A percentile compares a stretch with the other conserved stretches of the same genome.
Conservation (phyloP, 306 rosid genomes). For the Glycyrrhiza uralensis region DNA sequence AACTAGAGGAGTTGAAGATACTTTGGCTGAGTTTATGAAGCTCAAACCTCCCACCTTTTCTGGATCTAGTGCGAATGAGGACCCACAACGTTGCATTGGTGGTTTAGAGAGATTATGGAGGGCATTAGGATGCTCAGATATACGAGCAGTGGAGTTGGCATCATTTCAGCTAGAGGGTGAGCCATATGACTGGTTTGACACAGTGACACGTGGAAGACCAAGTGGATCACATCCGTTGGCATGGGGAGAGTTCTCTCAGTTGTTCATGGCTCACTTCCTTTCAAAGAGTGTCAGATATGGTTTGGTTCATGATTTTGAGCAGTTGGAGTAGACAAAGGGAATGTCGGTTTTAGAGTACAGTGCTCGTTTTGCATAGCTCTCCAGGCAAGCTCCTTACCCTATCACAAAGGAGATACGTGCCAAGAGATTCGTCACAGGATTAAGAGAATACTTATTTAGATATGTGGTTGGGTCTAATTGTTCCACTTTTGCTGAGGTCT, state of each 20-base stretch:
- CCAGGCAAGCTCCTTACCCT: too few relatives aligned
- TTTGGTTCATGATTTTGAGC: background rate
- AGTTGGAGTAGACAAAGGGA: background rate
- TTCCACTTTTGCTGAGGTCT: background rate
- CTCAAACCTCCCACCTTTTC: background rate
- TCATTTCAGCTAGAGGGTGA: background rate
- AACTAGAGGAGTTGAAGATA: too few relatives aligned
- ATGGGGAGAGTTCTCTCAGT: background rate
- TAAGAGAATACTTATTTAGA: background rate
- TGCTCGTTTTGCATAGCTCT: too few relatives aligned
- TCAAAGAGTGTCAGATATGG: background rate
- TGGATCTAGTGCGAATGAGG: background rate
- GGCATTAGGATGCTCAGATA: background rate
- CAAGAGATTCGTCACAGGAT: too few relatives aligned
- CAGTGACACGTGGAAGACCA: background rate
- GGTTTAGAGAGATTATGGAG: background rate
- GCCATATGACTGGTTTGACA: background rate
- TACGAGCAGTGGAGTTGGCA: background rate
- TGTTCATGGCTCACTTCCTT: background rate
- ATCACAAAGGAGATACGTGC: too few relatives aligned
- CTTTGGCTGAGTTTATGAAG: background rate
- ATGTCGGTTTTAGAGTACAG: too few relatives aligned
- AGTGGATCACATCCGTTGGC: background rate
- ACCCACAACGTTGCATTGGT: background rate
- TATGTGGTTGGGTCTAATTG: background rate